Conservation (phyloP, 169 alveolate genomes). For the Plasmodium relictum region DNA sequence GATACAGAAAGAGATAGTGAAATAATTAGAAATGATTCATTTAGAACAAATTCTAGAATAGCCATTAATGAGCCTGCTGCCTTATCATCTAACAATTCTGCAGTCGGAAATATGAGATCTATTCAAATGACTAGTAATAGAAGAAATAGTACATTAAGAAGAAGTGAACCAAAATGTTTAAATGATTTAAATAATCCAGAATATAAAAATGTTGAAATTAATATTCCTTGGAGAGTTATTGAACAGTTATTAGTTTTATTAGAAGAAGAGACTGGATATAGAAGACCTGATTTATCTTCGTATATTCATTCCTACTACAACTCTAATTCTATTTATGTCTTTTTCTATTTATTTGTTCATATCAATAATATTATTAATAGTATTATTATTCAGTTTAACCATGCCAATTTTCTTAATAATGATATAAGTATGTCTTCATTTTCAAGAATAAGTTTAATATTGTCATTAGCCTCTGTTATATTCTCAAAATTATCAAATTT, state of each 20-base stretch:
- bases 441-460: constrained; percentile 56
- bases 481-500: constrained; percentile 45
- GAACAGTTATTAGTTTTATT: constrained; percentile 50
- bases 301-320: constrained; percentile 57
- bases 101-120: constrained; percentile 35
- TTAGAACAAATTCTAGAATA: constrained; percentile 26
- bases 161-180: constrained; percentile 50
- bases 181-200: constrained; percentile 50
- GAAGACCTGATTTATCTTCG: constrained; percentile 59
- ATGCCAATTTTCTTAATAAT: constrained; percentile 42
- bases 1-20: constrained; percentile 55
- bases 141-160: constrained; percentile 44
- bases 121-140: constrained; percentile 69
- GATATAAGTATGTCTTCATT: constrained; percentile 63
- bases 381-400: constrained; percentile 65
- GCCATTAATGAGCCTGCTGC: background rate
- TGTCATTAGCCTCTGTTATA: constrained; percentile 58
- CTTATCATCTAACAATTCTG: constrained; percentile 23
- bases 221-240: constrained; percentile 75
- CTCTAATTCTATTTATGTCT: constrained; percentile 55
- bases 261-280: constrained; percentile 77
- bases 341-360: constrained; percentile 60
- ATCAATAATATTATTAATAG: constrained; percentile 61
- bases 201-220: constrained; percentile 57
- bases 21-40: constrained; percentile 25